Conservation (phyloP, 2,329 filamentous ascomycete species). For the Tolypocladium guangdongense region DNA sequence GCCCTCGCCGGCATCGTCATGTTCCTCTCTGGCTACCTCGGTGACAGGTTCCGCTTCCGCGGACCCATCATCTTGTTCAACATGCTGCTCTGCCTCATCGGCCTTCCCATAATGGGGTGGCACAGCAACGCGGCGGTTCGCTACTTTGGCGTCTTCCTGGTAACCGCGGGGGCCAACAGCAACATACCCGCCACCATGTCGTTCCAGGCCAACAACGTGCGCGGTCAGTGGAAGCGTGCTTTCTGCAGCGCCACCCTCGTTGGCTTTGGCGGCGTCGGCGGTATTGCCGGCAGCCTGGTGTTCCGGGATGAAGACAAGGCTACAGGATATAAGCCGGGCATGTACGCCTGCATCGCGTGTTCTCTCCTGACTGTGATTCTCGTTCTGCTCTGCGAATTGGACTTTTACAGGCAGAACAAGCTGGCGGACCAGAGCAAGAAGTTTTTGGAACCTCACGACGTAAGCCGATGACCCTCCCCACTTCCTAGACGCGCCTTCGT, state of each 20-base stretch:
- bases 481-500: not conserved
- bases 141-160: conserved; percentile 66
- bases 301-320: conserved; percentile 48
- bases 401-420: conserved; percentile 32
- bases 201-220: conserved; percentile 81
- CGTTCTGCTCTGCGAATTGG: conserved; percentile 28
- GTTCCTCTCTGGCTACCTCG: conserved; percentile 47
- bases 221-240: conserved; percentile 80
- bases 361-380: conserved; percentile 34
- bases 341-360: conserved; percentile 44
- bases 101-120: conserved; percentile 64
- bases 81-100: conserved; percentile 54
- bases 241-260: conserved; percentile 68
- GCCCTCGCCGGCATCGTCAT: conserved; percentile 54
- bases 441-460: conserved; percentile 34
- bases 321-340: conserved; percentile 41
- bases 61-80: conserved; percentile 58
- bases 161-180: conserved; percentile 65
- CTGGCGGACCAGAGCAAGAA: conserved; percentile 43
- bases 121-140: conserved; percentile 41
- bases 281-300: conserved; percentile 64
- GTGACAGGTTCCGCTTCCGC: conserved; percentile 56
- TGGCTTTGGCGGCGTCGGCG: conserved; percentile 66
- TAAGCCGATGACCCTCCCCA: conserved; percentile 20
- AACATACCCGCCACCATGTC: conserved; percentile 67